These are phyloP conservation scores for Leishmania major DNA, from an alignment of 208 protist species.

Conservation along the genomic window DNA sequence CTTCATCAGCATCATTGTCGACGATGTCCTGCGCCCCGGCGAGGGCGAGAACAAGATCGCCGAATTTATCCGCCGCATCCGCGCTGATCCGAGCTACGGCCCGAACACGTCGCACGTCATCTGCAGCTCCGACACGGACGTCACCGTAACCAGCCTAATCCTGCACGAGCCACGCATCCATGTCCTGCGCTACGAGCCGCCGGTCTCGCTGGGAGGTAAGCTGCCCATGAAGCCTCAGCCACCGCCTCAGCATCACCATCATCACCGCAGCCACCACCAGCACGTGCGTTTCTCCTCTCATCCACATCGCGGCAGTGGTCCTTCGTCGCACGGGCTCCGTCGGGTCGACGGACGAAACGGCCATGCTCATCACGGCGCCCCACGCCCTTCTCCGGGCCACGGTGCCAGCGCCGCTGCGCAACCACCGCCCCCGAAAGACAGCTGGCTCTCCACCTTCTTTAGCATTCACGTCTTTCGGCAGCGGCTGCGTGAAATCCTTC, in stretches of 20 bases:
- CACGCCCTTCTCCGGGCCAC: not conserved
- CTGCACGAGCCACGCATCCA: conserved; percentile 98
- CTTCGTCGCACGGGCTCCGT: conserved; percentile 6
- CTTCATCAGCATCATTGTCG: conserved; percentile 92
- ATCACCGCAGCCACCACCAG: conserved; percentile 11
- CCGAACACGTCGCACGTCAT: conserved; percentile 98
- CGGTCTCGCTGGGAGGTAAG: conserved; percentile 46
- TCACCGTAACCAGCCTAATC: conserved; percentile 97
- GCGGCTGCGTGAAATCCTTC: conserved; percentile 55
- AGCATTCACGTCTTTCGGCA: conserved; percentile 86
- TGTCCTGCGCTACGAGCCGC: conserved; percentile 97
- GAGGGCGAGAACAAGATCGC: conserved; percentile 96
- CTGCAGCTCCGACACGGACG: conserved; percentile 99
- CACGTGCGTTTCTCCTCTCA: conserved; percentile 1
- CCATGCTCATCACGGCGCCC: not conserved
- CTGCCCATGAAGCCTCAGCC: conserved; percentile 18
- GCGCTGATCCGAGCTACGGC: conserved; percentile 92
- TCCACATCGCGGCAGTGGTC: conserved; percentile 14
- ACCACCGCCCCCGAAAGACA: conserved; percentile 41
- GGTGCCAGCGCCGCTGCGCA: not conserved
- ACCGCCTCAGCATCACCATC: conserved; percentile 13
- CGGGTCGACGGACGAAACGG: conserved; percentile 23
- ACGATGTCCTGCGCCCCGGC: conserved; percentile 95
- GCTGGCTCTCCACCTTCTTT: conserved; percentile 84
- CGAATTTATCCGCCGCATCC: conserved; percentile 77